Percentiles rank a stretch among this genome's conserved stretches.
These are phyloP conservation scores for Vaccinium corymbosum DNA, from an alignment of 148 eudicot genomes.

Conservation along the genomic window DNA sequence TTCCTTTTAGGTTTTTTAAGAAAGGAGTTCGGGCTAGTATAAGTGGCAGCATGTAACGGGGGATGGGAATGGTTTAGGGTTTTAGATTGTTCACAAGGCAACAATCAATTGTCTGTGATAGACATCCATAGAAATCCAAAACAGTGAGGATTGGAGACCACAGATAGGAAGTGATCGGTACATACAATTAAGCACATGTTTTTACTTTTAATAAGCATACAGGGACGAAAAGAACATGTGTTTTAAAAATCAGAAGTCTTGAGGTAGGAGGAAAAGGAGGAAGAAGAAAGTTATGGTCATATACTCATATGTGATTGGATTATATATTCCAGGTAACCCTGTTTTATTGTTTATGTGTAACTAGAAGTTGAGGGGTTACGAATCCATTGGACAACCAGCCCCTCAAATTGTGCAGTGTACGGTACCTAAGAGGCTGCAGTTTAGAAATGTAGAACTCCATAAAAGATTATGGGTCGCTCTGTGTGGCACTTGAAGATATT, in stretches of 20 bases:
- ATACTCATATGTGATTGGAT: too few species aligned
- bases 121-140: background rate
- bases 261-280: background rate
- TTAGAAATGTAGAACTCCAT: background rate
- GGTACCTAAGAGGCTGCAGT: background rate
- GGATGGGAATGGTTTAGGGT: background rate
- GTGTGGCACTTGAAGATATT: background rate
- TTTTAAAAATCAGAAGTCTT: background rate
- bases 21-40: background rate
- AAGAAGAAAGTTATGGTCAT: background rate
- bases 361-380: too few species aligned
- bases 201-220: too few species aligned
- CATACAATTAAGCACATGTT: background rate
- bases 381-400: too few species aligned
- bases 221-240: background rate
- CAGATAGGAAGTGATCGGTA: background rate
- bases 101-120: background rate
- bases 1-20: background rate
- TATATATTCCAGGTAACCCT: too few species aligned
- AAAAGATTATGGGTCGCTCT: background rate
- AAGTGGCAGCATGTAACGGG: background rate
- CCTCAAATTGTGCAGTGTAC: too few species aligned
- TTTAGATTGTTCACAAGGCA: background rate
- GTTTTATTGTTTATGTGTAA: too few species aligned
- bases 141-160: too few species aligned